Evolutionary conservation across 176 grass and related monocot species (phyloP), one percentile per base, ranked within the genome.

Genomic region (Poa annua): DNA sequence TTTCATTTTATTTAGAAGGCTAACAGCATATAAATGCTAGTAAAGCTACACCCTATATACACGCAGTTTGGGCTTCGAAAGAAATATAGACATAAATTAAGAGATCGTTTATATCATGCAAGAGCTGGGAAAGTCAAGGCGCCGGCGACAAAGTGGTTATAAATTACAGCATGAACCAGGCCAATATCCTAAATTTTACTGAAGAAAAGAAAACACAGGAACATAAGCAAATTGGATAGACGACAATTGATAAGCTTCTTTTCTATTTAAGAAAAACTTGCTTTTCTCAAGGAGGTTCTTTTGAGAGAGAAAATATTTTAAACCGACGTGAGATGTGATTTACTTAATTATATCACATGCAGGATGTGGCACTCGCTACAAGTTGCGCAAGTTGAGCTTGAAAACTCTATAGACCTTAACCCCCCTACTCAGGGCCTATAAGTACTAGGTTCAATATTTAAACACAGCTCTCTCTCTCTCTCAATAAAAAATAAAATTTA

Each of bases 371-470:
- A 72, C 44, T 44, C 25, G 38, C 52, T 48, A 63, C 78, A 85
- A 85, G 63, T 88, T 88, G 81, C 32, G 79, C 67, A 84, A 84
- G 67, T 80, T 80, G 83, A 48, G 60, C 25, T 7, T 36, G 48
- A 81, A 24, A 67, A 75, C 39, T 80, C 39, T 77, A 45, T 69
- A 71, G 42, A 20, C 34, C 71, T 85, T 72, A 85, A 81, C 88
- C 44, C 75, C 83, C 83, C 83, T 85, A 81, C 48, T 21, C 12
- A 1, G 11, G 29, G 78, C 42, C 78, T 86, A 78, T 26, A 12
- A 38, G 61, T 62, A 34, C 54, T 81, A 85, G 71, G 52, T 66
- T 33, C 44, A 76, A 63, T 89, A 85, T 24, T 89, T 85, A 77
- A 81, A 76, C 78, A 78, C 20, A n/a, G 65, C 47, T 64, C 26